Base-by-base conservation (phyloP, 306 rosid genomes). In the Abrus pulchellus region DNA sequence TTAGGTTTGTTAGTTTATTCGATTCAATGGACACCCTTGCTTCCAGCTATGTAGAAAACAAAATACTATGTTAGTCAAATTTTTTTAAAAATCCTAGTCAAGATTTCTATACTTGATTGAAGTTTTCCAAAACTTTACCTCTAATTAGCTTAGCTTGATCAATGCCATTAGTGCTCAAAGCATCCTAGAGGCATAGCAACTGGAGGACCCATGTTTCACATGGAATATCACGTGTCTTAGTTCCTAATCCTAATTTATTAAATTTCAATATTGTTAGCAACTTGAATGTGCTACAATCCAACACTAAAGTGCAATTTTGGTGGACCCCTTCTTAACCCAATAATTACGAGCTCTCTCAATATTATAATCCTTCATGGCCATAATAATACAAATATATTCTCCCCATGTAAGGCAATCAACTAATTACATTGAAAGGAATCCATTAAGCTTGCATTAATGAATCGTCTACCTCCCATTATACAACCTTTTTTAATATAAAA, bases 191-290 rank as follows among this genome's bases (percentile, higher is more conserved):
- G 57, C 62, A 61, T 69, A 20, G 45, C 64, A 89, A 36, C 76
- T 82, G 20, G 20, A 20, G 89, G 93, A 56, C 88, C 94, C 92
- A 90, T 64, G 83, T 67, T 82, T 90, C 95, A 92, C 95, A 81
- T 20, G 20, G 20, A 20, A 20, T 20, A 20, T 87, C 97, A 86
- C 97, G 83, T 86, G 93, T 72, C 54, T 43, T 80, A 36, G 88
- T 73, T 83, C 59, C 87, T 83, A 88, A 81, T 72, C 82, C 83
- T 55, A 75, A 40, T 78, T 78, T 85, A 85, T 68, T 82, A 60
- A 67, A 52, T 76, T 61, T 41, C 8, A 82, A 84, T 49, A 71
- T 62, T 47, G 9, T 82, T 47, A 72, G 65, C 84, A 78, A 82
- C 85, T 90, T 87, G 89, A 67, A 41, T 54, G 20, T 20, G 57